Conservation (phyloP, 768 basidiomycete genomes). For the Mycena leptocephala region DNA sequence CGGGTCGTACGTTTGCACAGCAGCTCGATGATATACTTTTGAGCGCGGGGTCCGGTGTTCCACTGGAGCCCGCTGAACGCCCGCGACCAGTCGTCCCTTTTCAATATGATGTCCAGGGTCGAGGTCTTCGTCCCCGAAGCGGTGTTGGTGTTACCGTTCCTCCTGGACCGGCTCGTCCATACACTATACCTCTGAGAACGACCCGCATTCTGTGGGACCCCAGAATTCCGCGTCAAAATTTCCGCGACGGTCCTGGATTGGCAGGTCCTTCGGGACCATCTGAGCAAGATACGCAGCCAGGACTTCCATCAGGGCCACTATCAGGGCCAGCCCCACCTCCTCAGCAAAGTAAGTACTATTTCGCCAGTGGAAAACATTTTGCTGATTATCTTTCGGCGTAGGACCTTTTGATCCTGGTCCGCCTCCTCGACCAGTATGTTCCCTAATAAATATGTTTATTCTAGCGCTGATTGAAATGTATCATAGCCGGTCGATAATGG, state of each 20-base stretch:
- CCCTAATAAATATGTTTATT: background rate
- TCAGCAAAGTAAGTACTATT: background rate
- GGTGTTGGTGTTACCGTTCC: too few relatives aligned
- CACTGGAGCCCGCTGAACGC: conserved; percentile 56
- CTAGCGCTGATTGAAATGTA: background rate
- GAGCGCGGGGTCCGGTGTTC: conserved; percentile 53
- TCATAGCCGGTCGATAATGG: background rate
- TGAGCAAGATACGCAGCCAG: too few relatives aligned
- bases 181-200: too few relatives aligned
- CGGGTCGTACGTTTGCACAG: conserved; percentile 70
- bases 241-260: too few relatives aligned
- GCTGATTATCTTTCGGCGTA: background rate
- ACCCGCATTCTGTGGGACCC: too few relatives aligned
- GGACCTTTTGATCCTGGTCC: background rate
- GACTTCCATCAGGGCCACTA: background rate
- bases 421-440: background rate
- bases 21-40: conserved; percentile 74
- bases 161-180: too few relatives aligned
- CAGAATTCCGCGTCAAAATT: too few relatives aligned
- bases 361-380: too few relatives aligned
- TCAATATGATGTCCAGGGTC: conserved; percentile 55
- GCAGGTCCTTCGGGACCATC: too few relatives aligned
- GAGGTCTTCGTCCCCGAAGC: too few relatives aligned
- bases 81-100: conserved; percentile 73
- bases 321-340: background rate